phyloP scores from a whole-genome alignment of 2,329 filamentous ascomycete species.

The Geosmithia flava region DNA sequence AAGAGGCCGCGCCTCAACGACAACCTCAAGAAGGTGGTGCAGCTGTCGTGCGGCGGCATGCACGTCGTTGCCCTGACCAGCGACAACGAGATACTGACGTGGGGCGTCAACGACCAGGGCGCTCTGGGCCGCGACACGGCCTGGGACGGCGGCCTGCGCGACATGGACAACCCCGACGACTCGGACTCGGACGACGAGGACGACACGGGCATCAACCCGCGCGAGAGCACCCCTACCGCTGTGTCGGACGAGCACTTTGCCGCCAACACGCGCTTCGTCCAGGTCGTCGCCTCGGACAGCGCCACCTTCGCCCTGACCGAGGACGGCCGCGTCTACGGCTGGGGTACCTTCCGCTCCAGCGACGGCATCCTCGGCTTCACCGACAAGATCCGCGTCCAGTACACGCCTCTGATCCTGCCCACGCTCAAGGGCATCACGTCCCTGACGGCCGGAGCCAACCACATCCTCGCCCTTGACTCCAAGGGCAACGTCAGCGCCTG shows the following conservation, averaged over 20 bases:
- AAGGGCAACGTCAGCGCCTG: constrained; percentile 56
- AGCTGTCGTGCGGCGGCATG: constrained; percentile 68
- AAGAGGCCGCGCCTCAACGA: constrained; percentile 78
- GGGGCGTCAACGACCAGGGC: constrained; percentile 72
- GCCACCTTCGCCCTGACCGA: constrained; percentile 65
- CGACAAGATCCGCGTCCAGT: constrained; percentile 35
- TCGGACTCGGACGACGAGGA: constrained; percentile 48
- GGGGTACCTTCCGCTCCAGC: constrained; percentile 65
- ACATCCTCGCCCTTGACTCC: constrained; percentile 54
- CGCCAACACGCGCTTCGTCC: constrained; percentile 44
- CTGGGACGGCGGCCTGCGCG: constrained; percentile 51
- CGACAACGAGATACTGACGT: constrained; percentile 66
- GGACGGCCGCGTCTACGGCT: constrained; percentile 66
- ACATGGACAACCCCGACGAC: constrained; percentile 38
- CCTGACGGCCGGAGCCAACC: constrained; percentile 57
- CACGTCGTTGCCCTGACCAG: constrained; percentile 60
- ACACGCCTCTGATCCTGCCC: constrained; percentile 40
- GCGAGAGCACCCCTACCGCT: constrained; percentile 53
- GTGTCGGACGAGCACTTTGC: constrained; percentile 48
- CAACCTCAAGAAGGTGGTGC: constrained; percentile 59
- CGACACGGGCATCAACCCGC: constrained; percentile 56
- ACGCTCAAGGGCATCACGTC: constrained; percentile 53
- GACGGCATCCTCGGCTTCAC: constrained; percentile 56
- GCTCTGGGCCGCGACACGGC: constrained; percentile 58
- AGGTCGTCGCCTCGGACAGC: constrained; percentile 63